Evolutionary conservation across 1,284 basidiomycete species (phyloP), one percentile per base, ranked within the genome.

Genomic region (Tylopilus orsonianus): DNA sequence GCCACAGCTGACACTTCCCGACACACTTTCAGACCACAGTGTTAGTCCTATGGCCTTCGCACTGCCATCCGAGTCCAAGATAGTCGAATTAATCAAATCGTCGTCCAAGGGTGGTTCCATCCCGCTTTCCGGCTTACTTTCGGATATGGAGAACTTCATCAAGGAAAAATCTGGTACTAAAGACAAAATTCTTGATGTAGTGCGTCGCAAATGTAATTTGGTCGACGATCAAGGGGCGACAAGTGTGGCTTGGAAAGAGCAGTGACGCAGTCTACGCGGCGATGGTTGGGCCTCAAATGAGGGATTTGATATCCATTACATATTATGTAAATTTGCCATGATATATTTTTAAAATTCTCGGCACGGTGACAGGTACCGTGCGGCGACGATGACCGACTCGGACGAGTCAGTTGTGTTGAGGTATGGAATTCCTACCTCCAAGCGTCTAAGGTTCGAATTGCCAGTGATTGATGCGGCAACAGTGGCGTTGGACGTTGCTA

Each of bases 151-250:
- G 56, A 55, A 69, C 56, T 48, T 75, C 41, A 64, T 70, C 30
- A 63, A 66, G 29, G 76, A 79, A 29, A 93, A 93, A 69, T 63
- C 75, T 47, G 92, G 91, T 23, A 78, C 89, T 4, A 72, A 68
- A 56, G 83, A 85, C 58, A 93, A 93, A 69, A 72, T 93, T 19
- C 47, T 77, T 23, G 91, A 93, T 59, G 81, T 93, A 41, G 74
- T 85, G 10, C 61, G 70, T 47, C 80, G 91, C 55, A 75, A 71
- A 57, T 87, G 85, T 60, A 69, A 74, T 16, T 65, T 81, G 41
- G 71, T 77, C 18, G 76, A 81, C 53, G 80, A 82, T 57, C 71
- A 71, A 38, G 78, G 80, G 59, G 74, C 71, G 20, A 75, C 77
- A 59, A 69, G 65, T 41, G 77, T 80, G 80, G 78, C 75, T 68